These are phyloP conservation scores for Leccinum barrowsii DNA, from an alignment of 768 basidiomycete genomes.

Conservation along the genomic window DNA sequence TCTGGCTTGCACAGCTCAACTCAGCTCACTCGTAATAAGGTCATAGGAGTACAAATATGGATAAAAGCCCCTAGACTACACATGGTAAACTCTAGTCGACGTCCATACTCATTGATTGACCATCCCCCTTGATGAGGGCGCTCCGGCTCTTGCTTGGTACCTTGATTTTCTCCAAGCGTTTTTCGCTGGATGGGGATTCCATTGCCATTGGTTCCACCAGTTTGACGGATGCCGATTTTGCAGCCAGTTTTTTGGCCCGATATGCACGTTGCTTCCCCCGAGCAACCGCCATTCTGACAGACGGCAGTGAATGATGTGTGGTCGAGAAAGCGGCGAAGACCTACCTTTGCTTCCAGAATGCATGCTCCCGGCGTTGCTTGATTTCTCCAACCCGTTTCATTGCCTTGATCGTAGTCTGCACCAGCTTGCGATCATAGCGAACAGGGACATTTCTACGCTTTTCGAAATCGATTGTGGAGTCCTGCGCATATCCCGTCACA, in stretches of 20 bases:
- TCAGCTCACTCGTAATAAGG: neutral
- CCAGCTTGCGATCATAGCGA: slow-evolving; percentile 91
- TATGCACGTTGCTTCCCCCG: slow-evolving; percentile 75
- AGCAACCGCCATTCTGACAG: slow-evolving; percentile 74
- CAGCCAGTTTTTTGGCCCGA: slow-evolving; percentile 60
- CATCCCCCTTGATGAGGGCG: slow-evolving; percentile 79
- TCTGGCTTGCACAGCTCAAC: neutral
- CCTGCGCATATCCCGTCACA: slow-evolving; percentile 46
- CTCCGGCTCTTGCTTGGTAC: slow-evolving; percentile 58
- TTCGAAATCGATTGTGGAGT: slow-evolving; percentile 98
- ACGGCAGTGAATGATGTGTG: neutral
- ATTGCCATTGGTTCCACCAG: slow-evolving; percentile 61
- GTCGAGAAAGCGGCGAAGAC: slow-evolving; percentile 7
- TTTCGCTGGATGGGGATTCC: slow-evolving; percentile 42
- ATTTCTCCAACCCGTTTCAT: slow-evolving; percentile 96
- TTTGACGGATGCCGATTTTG: slow-evolving; percentile 53
- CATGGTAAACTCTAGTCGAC: slow-evolving; percentile 48
- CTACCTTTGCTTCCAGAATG: slow-evolving; percentile 93
- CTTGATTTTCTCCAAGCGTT: slow-evolving; percentile 75
- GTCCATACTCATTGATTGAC: slow-evolving; percentile 90
- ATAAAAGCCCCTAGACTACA: slow-evolving; percentile 16
- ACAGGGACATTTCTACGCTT: slow-evolving; percentile 97
- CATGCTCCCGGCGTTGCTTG: slow-evolving; percentile 82
- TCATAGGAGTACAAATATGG: slow-evolving; percentile 16
- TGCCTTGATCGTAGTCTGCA: slow-evolving; percentile 90